A percentile compares a stretch with the other conserved stretches of the same genome.
Evolutionary conservation across 164 flowering plant genomes (phyloP).

Genomic region (Vitis amurensis): DNA sequence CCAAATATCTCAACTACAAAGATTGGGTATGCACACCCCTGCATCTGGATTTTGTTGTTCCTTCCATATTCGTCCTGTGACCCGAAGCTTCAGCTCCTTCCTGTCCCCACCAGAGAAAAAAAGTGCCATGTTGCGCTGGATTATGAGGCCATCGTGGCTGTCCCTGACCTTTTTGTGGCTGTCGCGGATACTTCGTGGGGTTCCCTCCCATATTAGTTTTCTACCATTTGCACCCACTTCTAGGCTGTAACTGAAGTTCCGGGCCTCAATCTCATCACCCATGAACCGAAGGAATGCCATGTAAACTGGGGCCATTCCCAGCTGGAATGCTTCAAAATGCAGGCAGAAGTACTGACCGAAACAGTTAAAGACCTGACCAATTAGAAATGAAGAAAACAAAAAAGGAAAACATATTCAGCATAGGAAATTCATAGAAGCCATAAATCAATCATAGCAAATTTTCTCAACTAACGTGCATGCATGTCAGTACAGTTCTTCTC

Average conservation of each 20-base stretch:
- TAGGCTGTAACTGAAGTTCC: slow-evolving; percentile 49
- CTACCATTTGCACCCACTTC: slow-evolving; percentile 62
- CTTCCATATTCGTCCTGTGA: slow-evolving; percentile 65
- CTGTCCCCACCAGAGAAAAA: slow-evolving; percentile 62
- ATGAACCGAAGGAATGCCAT: slow-evolving; percentile 73
- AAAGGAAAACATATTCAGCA: neutral
- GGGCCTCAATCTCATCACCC: slow-evolving; percentile 63
- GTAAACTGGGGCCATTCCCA: slow-evolving; percentile 67
- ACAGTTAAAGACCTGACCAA: slow-evolving; percentile 52
- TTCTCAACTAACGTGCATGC: too few species aligned
- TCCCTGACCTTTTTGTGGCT: slow-evolving; percentile 61
- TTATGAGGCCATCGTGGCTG: slow-evolving; percentile 62
- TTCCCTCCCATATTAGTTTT: slow-evolving; percentile 60
- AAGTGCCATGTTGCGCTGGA: slow-evolving; percentile 59
- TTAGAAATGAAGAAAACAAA: neutral
- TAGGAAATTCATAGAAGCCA: too few species aligned
- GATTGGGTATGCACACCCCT: slow-evolving; percentile 48
- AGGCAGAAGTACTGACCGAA: slow-evolving; percentile 19
- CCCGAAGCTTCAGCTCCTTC: slow-evolving; percentile 58
- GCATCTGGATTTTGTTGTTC: slow-evolving; percentile 51
- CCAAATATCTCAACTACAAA: slow-evolving; percentile 26
- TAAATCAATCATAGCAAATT: too few species aligned
- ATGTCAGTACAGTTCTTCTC: too few species aligned
- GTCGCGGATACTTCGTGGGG: slow-evolving; percentile 65
- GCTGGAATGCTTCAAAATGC: slow-evolving; percentile 67